These are phyloP conservation scores for Cryptosporidium sp. DNA, from an alignment of 169 alveolate genomes.

Conservation along the genomic window DNA sequence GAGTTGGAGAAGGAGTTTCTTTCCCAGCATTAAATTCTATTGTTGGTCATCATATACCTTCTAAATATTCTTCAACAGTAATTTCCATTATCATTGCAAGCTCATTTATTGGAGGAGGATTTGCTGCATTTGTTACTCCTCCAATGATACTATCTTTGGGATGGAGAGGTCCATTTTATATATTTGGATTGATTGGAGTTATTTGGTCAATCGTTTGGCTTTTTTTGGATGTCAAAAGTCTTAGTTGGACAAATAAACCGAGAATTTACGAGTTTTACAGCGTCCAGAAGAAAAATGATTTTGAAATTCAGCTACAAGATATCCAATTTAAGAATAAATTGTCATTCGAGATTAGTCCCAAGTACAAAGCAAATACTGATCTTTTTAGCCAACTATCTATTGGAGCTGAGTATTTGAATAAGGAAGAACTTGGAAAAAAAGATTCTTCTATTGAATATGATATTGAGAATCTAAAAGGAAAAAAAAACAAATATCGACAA, in stretches of 20 bases:
- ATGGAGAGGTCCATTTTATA: constrained; percentile 71
- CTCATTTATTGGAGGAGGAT: constrained; percentile 67
- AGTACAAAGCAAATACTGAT: not conserved
- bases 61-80: constrained; percentile 46
- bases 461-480: not conserved
- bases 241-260: constrained; percentile 33
- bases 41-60: constrained; percentile 54
- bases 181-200: constrained; percentile 55
- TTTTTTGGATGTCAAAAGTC: constrained; percentile 37
- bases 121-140: constrained; percentile 71
- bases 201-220: constrained; percentile 69
- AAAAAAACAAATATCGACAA: not conserved
- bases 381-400: not conserved
- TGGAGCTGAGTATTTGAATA: not conserved
- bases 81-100: constrained; percentile 61
- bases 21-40: constrained; percentile 71
- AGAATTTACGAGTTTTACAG: constrained; percentile 17
- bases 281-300: not conserved
- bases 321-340: not conserved
- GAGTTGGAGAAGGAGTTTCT: constrained; percentile 73
- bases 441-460: not conserved
- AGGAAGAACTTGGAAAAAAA: not conserved
- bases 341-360: not conserved
- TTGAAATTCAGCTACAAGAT: not conserved
- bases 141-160: constrained; percentile 55